These are phyloP conservation scores for Boeremia exigua DNA, from an alignment of 2,329 filamentous ascomycete species.

Conservation along the genomic window DNA sequence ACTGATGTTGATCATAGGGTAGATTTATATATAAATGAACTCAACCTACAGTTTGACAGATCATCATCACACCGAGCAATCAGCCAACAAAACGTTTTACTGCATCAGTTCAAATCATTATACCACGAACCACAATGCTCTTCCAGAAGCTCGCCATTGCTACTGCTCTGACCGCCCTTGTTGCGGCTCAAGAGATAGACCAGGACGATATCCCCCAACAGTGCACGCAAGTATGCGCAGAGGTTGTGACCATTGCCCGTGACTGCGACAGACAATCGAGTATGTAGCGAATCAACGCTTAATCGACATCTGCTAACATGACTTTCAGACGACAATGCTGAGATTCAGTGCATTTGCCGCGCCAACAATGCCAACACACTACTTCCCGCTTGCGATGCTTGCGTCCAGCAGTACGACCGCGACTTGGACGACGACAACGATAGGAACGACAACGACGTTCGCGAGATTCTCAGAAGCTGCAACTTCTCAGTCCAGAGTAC, in stretches of 20 bases:
- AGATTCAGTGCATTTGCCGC: slow-evolving; percentile 40
- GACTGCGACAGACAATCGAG: slow-evolving; percentile 34
- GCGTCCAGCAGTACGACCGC: slow-evolving; percentile 34
- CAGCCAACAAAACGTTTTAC: not conserved
- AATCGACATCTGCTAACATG: not conserved
- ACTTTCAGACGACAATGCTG: slow-evolving; percentile 27
- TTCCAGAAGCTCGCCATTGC: slow-evolving; percentile 33
- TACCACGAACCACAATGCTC: slow-evolving; percentile 22
- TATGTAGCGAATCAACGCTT: slow-evolving; percentile 2
- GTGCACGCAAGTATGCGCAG: slow-evolving; percentile 37
- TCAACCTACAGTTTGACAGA: not conserved
- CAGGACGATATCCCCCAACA: slow-evolving; percentile 38
- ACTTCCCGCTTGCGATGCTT: slow-evolving; percentile 40
- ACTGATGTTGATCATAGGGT: not conserved
- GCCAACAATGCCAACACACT: slow-evolving; percentile 29
- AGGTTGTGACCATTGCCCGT: slow-evolving; percentile 29
- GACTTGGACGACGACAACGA: slow-evolving; percentile 19
- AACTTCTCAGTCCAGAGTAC: slow-evolving; percentile 33
- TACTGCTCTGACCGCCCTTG: slow-evolving; percentile 28
- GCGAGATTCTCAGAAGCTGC: slow-evolving; percentile 39
- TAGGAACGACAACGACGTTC: slow-evolving; percentile 34
- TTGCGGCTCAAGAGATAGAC: slow-evolving; percentile 36
- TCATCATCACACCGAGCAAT: not conserved
- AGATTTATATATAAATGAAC: slow-evolving; percentile 5
- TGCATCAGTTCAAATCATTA: not conserved